phyloP scores from a whole-genome alignment of 2,329 filamentous ascomycete genomes.

The Arthroderma sp. region DNA sequence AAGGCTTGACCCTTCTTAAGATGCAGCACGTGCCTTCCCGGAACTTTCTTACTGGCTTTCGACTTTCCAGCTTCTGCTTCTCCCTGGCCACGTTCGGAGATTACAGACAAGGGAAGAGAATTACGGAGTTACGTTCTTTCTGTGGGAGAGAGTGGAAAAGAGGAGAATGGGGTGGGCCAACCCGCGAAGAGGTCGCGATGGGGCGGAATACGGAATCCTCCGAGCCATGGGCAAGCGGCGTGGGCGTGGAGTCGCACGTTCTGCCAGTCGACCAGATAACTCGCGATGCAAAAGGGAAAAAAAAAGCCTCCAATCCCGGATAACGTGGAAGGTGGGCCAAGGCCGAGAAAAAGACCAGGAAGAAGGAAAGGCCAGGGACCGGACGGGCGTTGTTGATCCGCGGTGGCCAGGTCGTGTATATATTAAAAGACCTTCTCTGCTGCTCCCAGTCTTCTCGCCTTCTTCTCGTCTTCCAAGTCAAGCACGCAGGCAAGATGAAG shows the following conservation, averaged over 20 bases:
- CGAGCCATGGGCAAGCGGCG: neutral
- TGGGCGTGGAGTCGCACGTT: neutral
- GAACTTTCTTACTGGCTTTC: neutral
- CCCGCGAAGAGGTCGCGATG: too few species aligned
- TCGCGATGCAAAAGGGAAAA: neutral
- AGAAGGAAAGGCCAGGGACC: neutral
- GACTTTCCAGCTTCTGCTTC: too few species aligned
- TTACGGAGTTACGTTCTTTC: too few species aligned
- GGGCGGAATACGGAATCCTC: constrained; percentile 1
- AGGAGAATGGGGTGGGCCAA: neutral
- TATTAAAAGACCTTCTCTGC: neutral
- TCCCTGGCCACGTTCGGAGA: neutral
- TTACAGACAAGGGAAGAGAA: neutral
- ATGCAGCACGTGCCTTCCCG: neutral
- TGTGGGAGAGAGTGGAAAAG: too few species aligned
- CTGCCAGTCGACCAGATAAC: neutral
- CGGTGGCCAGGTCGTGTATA: neutral
- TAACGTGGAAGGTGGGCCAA: neutral
- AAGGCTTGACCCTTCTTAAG: neutral
- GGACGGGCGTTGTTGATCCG: neutral
- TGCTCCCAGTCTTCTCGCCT: neutral
- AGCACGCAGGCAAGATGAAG: constrained; percentile 18
- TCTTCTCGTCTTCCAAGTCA: neutral
- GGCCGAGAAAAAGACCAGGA: neutral
- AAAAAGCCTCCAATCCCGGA: neutral